Evolutionary conservation across 176 grass and related monocot species (phyloP).

Genomic region (Carex pumila): DNA sequence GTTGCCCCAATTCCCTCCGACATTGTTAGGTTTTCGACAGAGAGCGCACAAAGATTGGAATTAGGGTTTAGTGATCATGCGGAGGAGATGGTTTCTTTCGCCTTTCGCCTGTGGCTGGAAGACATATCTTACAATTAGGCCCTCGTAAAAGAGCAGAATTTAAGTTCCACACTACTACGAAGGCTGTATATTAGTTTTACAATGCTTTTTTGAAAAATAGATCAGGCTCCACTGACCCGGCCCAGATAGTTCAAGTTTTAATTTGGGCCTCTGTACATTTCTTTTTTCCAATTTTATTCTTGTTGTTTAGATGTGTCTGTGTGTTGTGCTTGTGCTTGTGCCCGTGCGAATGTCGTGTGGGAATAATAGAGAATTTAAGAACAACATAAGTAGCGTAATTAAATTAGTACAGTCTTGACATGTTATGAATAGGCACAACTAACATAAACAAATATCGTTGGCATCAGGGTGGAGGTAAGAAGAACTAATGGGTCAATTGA

Average conservation of each 20-base stretch:
- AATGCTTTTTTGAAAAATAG: not conserved
- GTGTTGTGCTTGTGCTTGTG: no score
- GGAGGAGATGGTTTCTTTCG: conserved; percentile 29
- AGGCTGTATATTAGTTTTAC: not conserved
- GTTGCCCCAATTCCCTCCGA: not conserved
- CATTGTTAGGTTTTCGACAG: conserved; percentile 3
- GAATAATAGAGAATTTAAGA: no score
- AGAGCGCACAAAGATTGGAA: not conserved
- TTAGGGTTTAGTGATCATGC: not conserved
- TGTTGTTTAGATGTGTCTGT: no score
- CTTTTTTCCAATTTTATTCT: no score
- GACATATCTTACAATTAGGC: not conserved
- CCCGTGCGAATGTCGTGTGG: no score
- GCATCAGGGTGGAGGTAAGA: no score
- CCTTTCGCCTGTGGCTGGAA: not conserved
- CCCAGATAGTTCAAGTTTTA: not conserved
- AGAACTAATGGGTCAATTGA: no score
- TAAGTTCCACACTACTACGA: not conserved
- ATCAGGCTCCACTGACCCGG: not conserved
- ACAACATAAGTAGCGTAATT: no score
- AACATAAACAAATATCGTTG: no score
- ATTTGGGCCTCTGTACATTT: not conserved
- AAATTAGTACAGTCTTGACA: no score
- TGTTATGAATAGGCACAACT: no score
- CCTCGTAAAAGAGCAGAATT: not conserved